Evolutionary conservation across 2,329 filamentous ascomycete genomes (phyloP).

Genomic region (Leptographium procerum): DNA sequence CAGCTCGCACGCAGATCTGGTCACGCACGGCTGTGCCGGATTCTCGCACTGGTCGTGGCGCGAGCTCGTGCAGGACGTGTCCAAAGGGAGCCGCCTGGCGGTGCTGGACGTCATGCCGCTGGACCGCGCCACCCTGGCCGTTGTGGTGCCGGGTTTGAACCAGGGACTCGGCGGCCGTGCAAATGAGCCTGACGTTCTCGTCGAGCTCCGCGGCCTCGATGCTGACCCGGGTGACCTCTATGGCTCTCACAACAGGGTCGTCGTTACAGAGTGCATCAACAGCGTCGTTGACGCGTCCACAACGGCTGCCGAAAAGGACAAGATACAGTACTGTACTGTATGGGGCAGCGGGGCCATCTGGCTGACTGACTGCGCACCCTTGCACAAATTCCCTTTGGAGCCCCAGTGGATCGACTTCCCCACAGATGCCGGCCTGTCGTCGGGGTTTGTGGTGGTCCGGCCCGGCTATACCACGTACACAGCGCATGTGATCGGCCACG

Average conservation of each 20-base stretch:
- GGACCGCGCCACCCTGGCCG: background rate
- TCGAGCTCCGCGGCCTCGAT: background rate
- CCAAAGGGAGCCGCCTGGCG: background rate
- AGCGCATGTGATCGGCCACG: background rate
- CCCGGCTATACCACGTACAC: background rate
- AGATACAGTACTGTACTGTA: background rate
- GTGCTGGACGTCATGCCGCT: background rate
- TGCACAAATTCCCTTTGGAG: background rate
- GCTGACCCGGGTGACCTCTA: background rate
- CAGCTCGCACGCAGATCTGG: background rate
- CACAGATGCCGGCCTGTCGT: background rate
- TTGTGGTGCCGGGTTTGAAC: background rate
- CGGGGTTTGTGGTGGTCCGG: background rate
- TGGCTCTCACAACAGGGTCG: background rate
- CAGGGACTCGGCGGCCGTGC: background rate
- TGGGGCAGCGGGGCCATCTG: background rate
- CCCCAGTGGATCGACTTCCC: background rate
- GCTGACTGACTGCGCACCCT: background rate
- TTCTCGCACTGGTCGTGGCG: slow-evolving; percentile 2
- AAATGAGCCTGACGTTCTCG: background rate
- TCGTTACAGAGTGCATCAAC: background rate
- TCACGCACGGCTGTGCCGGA: slow-evolving; percentile 1
- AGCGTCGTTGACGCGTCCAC: background rate
- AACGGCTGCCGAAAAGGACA: background rate
- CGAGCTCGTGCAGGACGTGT: background rate